Evolutionary conservation across 2,329 filamentous ascomycete genomes (phyloP), one percentile per base, ranked within the genome.

Genomic region (Cyphellophora attinorum): DNA sequence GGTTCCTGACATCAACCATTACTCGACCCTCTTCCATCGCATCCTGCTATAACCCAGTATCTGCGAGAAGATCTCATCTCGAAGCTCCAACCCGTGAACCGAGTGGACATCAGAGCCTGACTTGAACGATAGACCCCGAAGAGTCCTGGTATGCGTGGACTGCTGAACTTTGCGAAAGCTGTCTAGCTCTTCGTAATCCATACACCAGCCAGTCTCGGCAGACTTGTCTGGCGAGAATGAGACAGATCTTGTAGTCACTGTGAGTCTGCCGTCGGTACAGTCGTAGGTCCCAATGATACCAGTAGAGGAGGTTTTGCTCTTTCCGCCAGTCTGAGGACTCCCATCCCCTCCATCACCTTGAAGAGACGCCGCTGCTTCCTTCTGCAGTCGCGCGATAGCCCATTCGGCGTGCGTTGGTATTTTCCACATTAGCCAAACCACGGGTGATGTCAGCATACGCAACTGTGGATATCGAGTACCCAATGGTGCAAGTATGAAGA

Each of bases 381-480:
- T 19, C 29, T 40, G 40, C 2, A 42, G 33, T 5, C 40, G 40
- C 6, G 40, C 33, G 18, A 42, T 34, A 14, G 40, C 40, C 40
- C 40, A 42, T 17, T 42, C 40, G 12, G 34, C 40, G 21, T 42
- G 40, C 13, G 37, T 40, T 16, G 40, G 40, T 13, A 35, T 35
- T 30, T 31, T 33, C 40, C 40, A 40, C 5, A 42, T 17, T 11
- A 42, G 8, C 40, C 37, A 40, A 11, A 25, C 37, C 11, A 30
- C n/a, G 5, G 40, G 40, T 16, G 32, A 36, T 5, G 30, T 16
- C 6, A 42, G 33, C 18, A 37, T 12, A 8, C 37, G 31, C 34
- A 39, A 42, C 18, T 25, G 33, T 27, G 37, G 40, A 34, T 29
- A 37, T 8, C 25, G 27, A 33, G 27, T 31, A 5, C 18, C 29